Conservation (phyloP, 202 grass and related monocot species). For the Digitaria exilis region DNA sequence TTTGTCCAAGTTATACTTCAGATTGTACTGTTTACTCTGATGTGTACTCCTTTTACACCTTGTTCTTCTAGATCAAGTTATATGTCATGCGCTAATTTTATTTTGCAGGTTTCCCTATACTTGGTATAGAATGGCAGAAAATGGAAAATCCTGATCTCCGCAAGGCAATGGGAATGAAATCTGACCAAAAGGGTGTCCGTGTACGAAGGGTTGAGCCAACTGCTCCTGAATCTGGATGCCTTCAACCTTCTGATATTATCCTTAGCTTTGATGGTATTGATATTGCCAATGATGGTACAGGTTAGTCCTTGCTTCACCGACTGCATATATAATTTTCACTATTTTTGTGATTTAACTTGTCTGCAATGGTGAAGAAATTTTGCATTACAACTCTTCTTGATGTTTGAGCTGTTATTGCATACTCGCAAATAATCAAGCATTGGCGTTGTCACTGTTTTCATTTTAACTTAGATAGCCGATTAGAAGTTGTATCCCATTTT, state of each 20-base stretch:
- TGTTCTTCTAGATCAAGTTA: conserved; percentile 18
- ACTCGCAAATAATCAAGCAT: background rate
- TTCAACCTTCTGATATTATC: conserved; percentile 91
- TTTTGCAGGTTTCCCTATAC: conserved; percentile 83
- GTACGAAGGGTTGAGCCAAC: conserved; percentile 92
- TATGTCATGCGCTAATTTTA: conserved; percentile 26
- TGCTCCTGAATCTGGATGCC: conserved; percentile 75
- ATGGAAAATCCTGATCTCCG: conserved; percentile 99
- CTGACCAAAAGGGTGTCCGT: conserved; percentile 91
- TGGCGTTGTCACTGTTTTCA: background rate
- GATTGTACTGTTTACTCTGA: background rate
- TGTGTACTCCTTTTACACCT: conserved; percentile 1
- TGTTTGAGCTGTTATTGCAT: background rate
- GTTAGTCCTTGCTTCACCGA: conserved; percentile 45
- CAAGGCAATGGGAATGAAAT: conserved; percentile 92
- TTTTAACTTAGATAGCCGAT: conserved; percentile 9
- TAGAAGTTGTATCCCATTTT: conserved; percentile 2
- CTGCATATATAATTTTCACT: conserved; percentile 6
- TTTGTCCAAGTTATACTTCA: no score
- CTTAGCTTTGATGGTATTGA: conserved; percentile 87
- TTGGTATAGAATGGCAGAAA: conserved; percentile 97
- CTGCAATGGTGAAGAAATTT: background rate
- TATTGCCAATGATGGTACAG: conserved; percentile 97
- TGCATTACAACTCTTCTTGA: conserved; percentile 11
- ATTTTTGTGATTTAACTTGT: background rate